phyloP scores from a whole-genome alignment of 2,329 filamentous ascomycete genomes.

The Sclerotinia minor region DNA sequence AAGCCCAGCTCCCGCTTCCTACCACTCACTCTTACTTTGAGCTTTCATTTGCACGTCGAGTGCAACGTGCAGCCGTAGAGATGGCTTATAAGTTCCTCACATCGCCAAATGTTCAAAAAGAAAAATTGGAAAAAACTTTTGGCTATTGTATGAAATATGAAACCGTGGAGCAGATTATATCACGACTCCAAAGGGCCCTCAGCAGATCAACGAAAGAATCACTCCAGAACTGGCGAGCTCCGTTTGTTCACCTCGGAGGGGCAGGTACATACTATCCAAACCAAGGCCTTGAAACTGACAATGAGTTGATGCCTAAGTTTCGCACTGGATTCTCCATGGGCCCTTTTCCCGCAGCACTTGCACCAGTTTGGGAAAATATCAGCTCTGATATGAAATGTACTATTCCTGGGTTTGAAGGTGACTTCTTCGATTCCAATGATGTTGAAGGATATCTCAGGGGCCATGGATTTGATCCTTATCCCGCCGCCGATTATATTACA shows the following conservation, averaged over 20 bases:
- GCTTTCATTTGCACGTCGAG: conserved; percentile 65
- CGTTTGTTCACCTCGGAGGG: conserved; percentile 66
- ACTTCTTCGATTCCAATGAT: conserved; percentile 76
- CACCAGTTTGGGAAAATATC: conserved; percentile 47
- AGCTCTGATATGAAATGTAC: conserved; percentile 53
- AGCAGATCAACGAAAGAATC: conserved; percentile 43
- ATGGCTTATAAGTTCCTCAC: conserved; percentile 59
- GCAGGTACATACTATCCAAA: conserved; percentile 63
- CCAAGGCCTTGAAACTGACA: conserved; percentile 30
- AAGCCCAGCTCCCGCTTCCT: conserved; percentile 47
- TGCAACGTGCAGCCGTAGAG: conserved; percentile 68
- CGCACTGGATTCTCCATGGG: conserved; percentile 49
- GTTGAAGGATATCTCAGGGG: conserved; percentile 71
- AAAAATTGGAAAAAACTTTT: conserved; percentile 59
- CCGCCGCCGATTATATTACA: conserved; percentile 59
- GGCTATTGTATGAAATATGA: conserved; percentile 68
- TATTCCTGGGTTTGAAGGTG: conserved; percentile 65
- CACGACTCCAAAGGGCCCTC: conserved; percentile 44
- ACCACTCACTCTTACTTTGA: conserved; percentile 63
- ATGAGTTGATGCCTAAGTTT: conserved; percentile 36
- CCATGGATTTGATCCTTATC: conserved; percentile 62
- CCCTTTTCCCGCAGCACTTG: conserved; percentile 48
- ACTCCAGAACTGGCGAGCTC: conserved; percentile 59
- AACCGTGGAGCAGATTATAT: conserved; percentile 48
- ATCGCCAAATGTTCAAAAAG: conserved; percentile 50